Percentiles rank a stretch among this genome's conserved stretches.
phyloP scores from a whole-genome alignment of 192 early-diverging fungal genomes.

The Endogone sp. region DNA sequence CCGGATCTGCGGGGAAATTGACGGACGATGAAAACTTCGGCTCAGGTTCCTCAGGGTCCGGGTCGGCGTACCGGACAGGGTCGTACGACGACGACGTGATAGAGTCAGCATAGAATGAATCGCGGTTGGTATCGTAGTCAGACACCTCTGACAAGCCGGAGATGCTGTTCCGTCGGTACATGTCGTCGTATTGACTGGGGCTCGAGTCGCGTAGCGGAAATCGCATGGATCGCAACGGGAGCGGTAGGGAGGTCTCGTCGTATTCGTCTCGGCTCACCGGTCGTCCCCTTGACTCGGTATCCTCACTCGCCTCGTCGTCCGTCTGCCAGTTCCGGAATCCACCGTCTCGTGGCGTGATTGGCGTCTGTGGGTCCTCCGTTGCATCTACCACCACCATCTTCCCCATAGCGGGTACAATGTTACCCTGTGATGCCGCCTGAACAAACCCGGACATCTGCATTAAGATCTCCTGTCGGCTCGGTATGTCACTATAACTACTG shows the following conservation, averaged over 20 bases:
- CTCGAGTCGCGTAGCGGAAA: neutral
- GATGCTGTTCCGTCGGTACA: neutral
- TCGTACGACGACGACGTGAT: neutral
- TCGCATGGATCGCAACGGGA: neutral
- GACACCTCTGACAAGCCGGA: neutral
- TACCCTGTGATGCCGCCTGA: neutral
- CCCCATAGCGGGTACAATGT: neutral
- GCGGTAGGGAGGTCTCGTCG: neutral
- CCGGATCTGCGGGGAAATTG: too few relatives aligned
- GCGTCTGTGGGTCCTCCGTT: neutral
- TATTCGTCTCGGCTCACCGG: neutral
- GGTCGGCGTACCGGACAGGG: neutral
- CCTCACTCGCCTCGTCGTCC: neutral
- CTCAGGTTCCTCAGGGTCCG: neutral
- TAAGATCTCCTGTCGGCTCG: neutral
- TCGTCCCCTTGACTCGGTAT: neutral
- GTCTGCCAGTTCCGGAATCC: neutral
- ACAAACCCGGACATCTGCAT: neutral
- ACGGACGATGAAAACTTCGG: too few relatives aligned
- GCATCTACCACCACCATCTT: neutral
- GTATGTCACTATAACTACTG: neutral
- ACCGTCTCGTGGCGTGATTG: neutral
- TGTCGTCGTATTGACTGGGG: neutral
- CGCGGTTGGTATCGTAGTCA: neutral
- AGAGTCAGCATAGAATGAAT: neutral